phyloP scores from a whole-genome alignment of 352 stramenopile species.

The Aphanomyces stellatus region DNA sequence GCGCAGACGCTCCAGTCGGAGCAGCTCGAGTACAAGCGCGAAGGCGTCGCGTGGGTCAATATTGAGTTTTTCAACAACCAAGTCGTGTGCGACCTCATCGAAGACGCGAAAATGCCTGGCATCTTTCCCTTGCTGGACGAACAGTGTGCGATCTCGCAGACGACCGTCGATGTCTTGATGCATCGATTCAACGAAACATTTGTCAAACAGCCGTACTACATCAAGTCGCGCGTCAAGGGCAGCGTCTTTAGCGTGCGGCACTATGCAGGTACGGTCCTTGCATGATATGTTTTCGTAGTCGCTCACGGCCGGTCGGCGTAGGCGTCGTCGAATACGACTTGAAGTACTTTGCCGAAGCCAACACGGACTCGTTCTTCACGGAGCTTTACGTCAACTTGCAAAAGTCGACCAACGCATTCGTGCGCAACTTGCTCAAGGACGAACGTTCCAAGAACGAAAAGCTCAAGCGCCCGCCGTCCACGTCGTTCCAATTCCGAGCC shows the following conservation, averaged over 20 bases:
- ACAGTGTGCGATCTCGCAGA: conserved; percentile 77
- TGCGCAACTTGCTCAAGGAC: conserved; percentile 75
- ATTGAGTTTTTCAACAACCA: conserved; percentile 93
- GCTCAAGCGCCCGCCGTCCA: conserved; percentile 77
- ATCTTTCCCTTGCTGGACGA: conserved; percentile 83
- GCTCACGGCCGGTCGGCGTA: not conserved
- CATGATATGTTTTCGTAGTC: not conserved
- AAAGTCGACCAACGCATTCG: conserved; percentile 57
- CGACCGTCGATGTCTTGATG: conserved; percentile 43
- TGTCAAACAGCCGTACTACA: conserved; percentile 62
- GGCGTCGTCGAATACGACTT: conserved; percentile 65
- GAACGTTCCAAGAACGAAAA: conserved; percentile 67
- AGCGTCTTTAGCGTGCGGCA: conserved; percentile 81
- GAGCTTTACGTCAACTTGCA: conserved; percentile 67
- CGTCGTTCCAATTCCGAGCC: conserved; percentile 40
- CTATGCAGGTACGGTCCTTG: conserved; percentile 65
- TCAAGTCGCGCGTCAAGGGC: conserved; percentile 47
- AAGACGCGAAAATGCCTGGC: conserved; percentile 51
- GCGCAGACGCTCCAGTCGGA: conserved; percentile 84
- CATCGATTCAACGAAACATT: conserved; percentile 17
- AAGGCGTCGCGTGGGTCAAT: conserved; percentile 87
- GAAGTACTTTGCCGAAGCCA: conserved; percentile 70
- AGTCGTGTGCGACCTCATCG: conserved; percentile 80
- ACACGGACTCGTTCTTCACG: conserved; percentile 80
- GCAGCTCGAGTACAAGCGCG: conserved; percentile 93